These are phyloP conservation scores for Boletus bicolor DNA, from an alignment of 768 basidiomycete genomes.

Conservation along the genomic window DNA sequence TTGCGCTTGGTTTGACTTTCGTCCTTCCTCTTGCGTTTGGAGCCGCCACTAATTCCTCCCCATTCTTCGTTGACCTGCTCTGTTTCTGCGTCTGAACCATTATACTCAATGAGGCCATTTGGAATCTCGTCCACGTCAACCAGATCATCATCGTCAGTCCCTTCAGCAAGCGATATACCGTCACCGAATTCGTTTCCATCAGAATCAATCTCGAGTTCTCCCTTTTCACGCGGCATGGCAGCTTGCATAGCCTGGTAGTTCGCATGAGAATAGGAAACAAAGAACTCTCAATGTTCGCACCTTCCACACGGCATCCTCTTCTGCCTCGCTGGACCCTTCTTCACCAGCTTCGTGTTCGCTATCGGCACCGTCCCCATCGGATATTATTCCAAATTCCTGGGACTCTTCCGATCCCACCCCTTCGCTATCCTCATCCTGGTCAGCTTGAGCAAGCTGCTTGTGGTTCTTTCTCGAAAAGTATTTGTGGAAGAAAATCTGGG, in stretches of 20 bases:
- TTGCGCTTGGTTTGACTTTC: constrained; percentile 50
- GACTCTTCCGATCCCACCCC: constrained; percentile 20
- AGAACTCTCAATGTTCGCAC: constrained; percentile 37
- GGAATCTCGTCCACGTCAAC: constrained; percentile 54
- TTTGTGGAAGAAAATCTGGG: constrained; percentile 84
- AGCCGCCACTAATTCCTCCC: constrained; percentile 41
- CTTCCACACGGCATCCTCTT: constrained; percentile 87
- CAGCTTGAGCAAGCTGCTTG: constrained; percentile 46
- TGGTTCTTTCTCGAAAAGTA: constrained; percentile 77
- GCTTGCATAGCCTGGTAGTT: constrained; percentile 76
- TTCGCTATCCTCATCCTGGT: constrained; percentile 30
- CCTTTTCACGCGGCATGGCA: constrained; percentile 64
- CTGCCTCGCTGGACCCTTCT: constrained; percentile 43
- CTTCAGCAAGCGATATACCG: constrained; percentile 56
- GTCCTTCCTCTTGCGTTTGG: constrained; percentile 53
- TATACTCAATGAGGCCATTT: constrained; percentile 56
- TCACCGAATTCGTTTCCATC: constrained; percentile 40
- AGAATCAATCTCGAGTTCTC: constrained; percentile 30
- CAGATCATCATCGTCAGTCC: constrained; percentile 70
- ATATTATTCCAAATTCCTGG: constrained; percentile 22
- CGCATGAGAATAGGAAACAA: background rate
- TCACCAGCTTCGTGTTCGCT: constrained; percentile 38
- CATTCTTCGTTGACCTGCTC: constrained; percentile 25
- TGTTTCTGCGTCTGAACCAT: constrained; percentile 46
- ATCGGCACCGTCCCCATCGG: constrained; percentile 16